Percentiles rank a stretch among this genome's conserved stretches.
These are phyloP conservation scores for Abrus pulchellus DNA, from an alignment of 306 rosid species.

Conservation along the genomic window DNA sequence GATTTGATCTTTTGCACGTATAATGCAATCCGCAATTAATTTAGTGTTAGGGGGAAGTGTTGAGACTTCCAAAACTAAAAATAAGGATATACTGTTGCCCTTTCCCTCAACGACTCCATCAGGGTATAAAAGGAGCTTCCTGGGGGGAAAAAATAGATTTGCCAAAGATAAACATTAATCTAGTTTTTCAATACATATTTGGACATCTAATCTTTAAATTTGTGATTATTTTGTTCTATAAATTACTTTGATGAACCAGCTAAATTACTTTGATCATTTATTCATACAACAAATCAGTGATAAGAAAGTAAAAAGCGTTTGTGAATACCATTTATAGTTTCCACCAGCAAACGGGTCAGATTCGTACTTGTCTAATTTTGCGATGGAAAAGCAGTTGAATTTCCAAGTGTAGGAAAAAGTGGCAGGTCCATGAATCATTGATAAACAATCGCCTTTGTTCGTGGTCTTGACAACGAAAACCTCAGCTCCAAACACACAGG, in stretches of 20 bases:
- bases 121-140: conserved; percentile 48
- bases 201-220: neutral
- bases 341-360: conserved; percentile 44
- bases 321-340: conserved; percentile 54
- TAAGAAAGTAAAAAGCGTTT: neutral
- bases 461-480: conserved; percentile 39
- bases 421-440: conserved; percentile 30
- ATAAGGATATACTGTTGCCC: conserved; percentile 48
- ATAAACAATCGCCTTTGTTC: conserved; percentile 39
- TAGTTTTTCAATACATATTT: neutral
- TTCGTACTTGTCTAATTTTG: neutral
- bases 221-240: neutral
- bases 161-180: neutral
- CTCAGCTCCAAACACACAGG: conserved; percentile 57
- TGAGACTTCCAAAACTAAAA: conserved; percentile 31
- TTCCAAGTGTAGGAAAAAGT: conserved; percentile 43
- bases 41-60: conserved; percentile 38
- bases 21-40: conserved; percentile 32
- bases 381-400: neutral
- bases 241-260: neutral
- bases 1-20: conserved; percentile 45
- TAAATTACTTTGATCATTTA: neutral
- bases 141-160: neutral
- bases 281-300: neutral
- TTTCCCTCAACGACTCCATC: conserved; percentile 41